Percentiles rank a stretch among this genome's conserved stretches.
phyloP scores from a whole-genome alignment of 2,329 filamentous ascomycete species.

The Aspergillus udagawae region DNA sequence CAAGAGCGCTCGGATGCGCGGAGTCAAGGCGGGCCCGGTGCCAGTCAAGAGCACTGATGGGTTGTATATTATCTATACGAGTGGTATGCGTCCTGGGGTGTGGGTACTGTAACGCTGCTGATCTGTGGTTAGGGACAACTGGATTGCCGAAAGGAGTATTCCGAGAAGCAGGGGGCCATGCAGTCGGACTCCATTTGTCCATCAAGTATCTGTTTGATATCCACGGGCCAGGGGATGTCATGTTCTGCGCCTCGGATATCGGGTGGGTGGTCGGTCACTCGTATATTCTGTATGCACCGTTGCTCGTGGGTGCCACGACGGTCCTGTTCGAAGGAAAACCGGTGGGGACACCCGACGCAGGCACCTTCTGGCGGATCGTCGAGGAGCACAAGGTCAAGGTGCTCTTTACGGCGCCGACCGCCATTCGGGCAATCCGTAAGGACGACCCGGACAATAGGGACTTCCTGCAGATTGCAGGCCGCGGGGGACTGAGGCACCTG shows the following conservation, averaged over 20 bases:
- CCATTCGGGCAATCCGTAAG: conserved; percentile 78
- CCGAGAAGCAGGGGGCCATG: conserved; percentile 79
- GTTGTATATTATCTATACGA: conserved; percentile 90
- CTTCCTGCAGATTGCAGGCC: conserved; percentile 60
- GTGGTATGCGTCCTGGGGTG: conserved; percentile 38
- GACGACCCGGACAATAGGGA: conserved; percentile 73
- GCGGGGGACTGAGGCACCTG: conserved; percentile 68
- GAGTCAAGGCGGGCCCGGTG: conserved; percentile 68
- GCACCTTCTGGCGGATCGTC: conserved; percentile 82
- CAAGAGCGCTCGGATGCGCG: conserved; percentile 64
- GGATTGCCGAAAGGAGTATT: conserved; percentile 79
- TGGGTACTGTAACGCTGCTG: conserved; percentile 6
- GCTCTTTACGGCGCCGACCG: conserved; percentile 82
- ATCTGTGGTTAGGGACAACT: conserved; percentile 58
- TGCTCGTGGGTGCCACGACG: conserved; percentile 79
- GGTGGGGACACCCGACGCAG: conserved; percentile 79
- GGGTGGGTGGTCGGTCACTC: conserved; percentile 87
- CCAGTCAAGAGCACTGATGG: conserved; percentile 73
- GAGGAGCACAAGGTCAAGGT: conserved; percentile 81
- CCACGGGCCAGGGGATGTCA: conserved; percentile 76
- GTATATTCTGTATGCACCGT: conserved; percentile 85
- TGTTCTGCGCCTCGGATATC: conserved; percentile 78
- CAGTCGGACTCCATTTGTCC: conserved; percentile 76
- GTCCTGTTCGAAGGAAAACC: conserved; percentile 94
- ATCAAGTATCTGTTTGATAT: conserved; percentile 81